Base-by-base conservation (phyloP, 805 yeast species). In the Blastobotrys americana region DNA sequence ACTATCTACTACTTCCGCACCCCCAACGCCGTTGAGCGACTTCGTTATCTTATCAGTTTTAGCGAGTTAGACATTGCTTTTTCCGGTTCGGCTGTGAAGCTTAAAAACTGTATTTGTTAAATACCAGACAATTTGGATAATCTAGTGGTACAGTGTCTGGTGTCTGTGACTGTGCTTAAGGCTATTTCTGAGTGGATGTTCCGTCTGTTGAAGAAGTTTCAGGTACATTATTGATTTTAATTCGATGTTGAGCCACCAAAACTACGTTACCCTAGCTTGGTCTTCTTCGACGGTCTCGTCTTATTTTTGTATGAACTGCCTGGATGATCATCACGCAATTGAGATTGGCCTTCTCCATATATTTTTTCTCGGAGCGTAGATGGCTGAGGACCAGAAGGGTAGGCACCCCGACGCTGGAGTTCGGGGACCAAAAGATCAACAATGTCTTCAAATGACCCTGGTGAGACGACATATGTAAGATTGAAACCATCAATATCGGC, bases 401-500 rank as follows among this genome's bases (percentile, higher is more conserved):
- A 59, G 60, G 64, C 55, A 5, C 68, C 70, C 37, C 69, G 56
- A 17, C 46, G 48, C 46, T 61, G 60, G 35, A 70, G 55, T 41
- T 61, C 71, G 8, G 73, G 72, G 18, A 70, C 52, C 28, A 70
- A 48, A 21, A 48, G 49, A 6, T 68, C 63, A 20, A 67, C 67
- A 35, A 69, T 50, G 10, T 70, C 71, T 46, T 65, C 66, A 39
- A 64, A 60, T 3, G 66, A 51, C 3, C 64, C 67, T 18, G 70
- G 71, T 17, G 58, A 51, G 6, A 66, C 56, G 1, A 71, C 64
- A 48, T 67, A 64, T 2, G 65, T 61, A 37, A 70, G 53, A 45
- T 70, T 70, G 51, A 70, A 68, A 0, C 74, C 74, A 48, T 70
- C 75, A 19, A 70, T 60, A 39, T 63, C 71, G 15, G 67, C 58